Conservation (phyloP, 768 basidiomycete genomes). For the Imleria badia region DNA sequence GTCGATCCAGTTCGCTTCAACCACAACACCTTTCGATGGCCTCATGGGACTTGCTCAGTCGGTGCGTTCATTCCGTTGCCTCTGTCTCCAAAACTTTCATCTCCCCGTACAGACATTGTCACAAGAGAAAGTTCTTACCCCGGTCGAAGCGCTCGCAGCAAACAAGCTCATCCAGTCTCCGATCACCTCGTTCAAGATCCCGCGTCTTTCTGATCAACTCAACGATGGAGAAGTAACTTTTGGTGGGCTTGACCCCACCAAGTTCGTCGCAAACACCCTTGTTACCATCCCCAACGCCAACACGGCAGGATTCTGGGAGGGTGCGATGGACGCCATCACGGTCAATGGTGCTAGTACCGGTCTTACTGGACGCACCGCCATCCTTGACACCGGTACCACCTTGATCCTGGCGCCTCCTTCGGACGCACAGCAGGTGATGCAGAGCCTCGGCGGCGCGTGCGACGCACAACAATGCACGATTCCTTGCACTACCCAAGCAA, state of each 20-base stretch:
- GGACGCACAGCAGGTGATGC: constrained; percentile 59
- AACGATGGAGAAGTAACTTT: constrained; percentile 81
- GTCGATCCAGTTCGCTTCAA: constrained; percentile 56
- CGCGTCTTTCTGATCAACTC: constrained; percentile 63
- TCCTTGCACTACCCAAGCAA: constrained; percentile 59
- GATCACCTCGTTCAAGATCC: constrained; percentile 79
- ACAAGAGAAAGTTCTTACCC: constrained; percentile 60
- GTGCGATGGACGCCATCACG: constrained; percentile 52
- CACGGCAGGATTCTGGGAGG: constrained; percentile 79
- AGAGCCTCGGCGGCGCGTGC: constrained; percentile 54
- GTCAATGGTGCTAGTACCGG: constrained; percentile 56
- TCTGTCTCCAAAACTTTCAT: neutral
- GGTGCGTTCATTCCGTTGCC: constrained; percentile 37
- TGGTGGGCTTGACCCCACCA: constrained; percentile 68
- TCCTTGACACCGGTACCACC: constrained; percentile 55
- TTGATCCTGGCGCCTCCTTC: constrained; percentile 40
- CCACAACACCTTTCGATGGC: constrained; percentile 60
- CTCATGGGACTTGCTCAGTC: constrained; percentile 78
- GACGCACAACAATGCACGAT: constrained; percentile 56
- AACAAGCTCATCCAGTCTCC: constrained; percentile 57
- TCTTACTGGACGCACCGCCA: constrained; percentile 64
- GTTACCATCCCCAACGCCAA: constrained; percentile 65
- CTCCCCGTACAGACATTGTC: constrained; percentile 50
- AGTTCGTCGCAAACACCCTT: constrained; percentile 62
- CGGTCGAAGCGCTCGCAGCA: constrained; percentile 66